Conservation (phyloP, 148 eudicot species). For the Oxyria digyna region DNA sequence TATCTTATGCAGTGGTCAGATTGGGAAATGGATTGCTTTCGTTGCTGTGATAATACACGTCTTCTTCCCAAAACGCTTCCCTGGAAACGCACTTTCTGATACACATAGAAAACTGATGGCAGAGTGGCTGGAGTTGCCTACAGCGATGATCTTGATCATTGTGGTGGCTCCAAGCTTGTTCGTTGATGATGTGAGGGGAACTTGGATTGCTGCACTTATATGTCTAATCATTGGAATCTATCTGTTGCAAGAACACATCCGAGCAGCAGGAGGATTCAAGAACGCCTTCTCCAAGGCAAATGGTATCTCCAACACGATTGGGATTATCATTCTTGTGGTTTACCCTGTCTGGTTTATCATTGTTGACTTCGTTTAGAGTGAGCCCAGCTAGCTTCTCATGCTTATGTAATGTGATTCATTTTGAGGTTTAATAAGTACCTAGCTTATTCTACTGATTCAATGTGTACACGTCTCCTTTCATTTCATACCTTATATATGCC, state of each 20-base stretch:
- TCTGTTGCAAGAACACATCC: slow-evolving; percentile 82
- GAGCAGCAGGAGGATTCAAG: slow-evolving; percentile 90
- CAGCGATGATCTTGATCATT: slow-evolving; percentile 52
- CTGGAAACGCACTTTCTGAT: slow-evolving; percentile 24
- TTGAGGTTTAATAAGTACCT: too few relatives aligned
- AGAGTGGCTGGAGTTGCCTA: slow-evolving; percentile 85
- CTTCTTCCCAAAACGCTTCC: slow-evolving; percentile 56
- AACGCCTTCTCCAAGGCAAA: slow-evolving; percentile 70
- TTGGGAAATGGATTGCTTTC: slow-evolving; percentile 85
- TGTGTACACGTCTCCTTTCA: too few relatives aligned
- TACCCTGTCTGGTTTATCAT: slow-evolving; percentile 64
- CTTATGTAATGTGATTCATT: too few relatives aligned
- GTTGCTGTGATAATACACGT: slow-evolving; percentile 60
- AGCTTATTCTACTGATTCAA: too few relatives aligned
- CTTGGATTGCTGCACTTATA: slow-evolving; percentile 36
- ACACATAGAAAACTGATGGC: slow-evolving; percentile 7
- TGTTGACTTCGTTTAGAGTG: slow-evolving; percentile 6
- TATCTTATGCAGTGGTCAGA: slow-evolving; percentile 49
- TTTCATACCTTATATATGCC: too few relatives aligned
- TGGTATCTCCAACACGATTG: slow-evolving; percentile 70
- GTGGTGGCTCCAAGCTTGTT: slow-evolving; percentile 72
- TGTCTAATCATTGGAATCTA: slow-evolving; percentile 62
- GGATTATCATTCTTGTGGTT: slow-evolving; percentile 56
- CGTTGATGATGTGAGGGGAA: slow-evolving; percentile 28
- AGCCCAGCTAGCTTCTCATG: too few relatives aligned